Evolutionary conservation across 441 rosid species (phyloP).

Genomic region (Pelargonium citronellum): DNA sequence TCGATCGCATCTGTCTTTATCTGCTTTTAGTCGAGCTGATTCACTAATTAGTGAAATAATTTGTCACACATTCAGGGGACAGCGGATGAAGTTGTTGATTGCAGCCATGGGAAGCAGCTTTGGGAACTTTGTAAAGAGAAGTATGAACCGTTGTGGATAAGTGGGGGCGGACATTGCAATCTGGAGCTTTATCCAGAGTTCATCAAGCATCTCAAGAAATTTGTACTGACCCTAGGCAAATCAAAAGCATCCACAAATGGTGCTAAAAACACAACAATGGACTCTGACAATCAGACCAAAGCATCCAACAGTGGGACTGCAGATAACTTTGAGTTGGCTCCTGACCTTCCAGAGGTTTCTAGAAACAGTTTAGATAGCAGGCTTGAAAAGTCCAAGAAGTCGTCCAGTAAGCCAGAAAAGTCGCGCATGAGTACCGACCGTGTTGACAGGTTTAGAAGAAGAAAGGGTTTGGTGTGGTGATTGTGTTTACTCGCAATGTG

Average conservation of each 20-base stretch:
- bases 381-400: constrained; percentile 63
- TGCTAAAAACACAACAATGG: constrained; percentile 32
- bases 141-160: constrained; percentile 84
- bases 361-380: constrained; percentile 93
- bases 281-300: constrained; percentile 42
- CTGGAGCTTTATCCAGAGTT: constrained; percentile 86
- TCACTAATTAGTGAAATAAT: constrained; percentile 13
- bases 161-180: constrained; percentile 82
- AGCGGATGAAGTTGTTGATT: constrained; percentile 72
- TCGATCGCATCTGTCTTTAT: not conserved
- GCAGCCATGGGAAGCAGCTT: constrained; percentile 78
- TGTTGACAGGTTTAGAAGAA: constrained; percentile 65
- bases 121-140: constrained; percentile 77
- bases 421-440: constrained; percentile 91
- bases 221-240: constrained; percentile 53
- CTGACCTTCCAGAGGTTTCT: constrained; percentile 58
- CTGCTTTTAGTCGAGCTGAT: not conserved
- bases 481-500: constrained; percentile 17
- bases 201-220: constrained; percentile 73
- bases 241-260: constrained; percentile 36
- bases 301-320: constrained; percentile 34
- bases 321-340: constrained; percentile 57
- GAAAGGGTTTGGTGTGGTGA: constrained; percentile 68
- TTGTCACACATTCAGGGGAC: constrained; percentile 55
- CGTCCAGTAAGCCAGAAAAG: constrained; percentile 61